Evolutionary conservation across 2,329 filamentous ascomycete species (phyloP), one percentile per base, ranked within the genome.

Genomic region (Shiraia bambusicola): DNA sequence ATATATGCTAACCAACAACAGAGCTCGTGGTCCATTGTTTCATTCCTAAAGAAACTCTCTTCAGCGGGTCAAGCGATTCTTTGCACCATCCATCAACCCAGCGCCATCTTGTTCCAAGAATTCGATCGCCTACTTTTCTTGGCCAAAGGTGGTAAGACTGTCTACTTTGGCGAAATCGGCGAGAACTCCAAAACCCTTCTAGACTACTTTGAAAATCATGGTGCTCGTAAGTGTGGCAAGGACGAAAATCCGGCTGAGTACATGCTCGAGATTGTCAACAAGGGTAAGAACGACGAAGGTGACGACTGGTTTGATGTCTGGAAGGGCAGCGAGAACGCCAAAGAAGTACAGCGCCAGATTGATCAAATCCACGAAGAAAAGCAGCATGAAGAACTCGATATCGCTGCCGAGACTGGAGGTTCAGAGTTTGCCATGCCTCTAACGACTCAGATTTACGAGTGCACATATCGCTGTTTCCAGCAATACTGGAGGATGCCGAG

Each of bases 161-260:
- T 74, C 24, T 76, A 74, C 63, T 75, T 74, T 47, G 75, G 75
- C n/a, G 61, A 72, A 22, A 69, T 75, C 9, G 73, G 73, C 34
- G 43, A 71, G 16, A 69, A 72, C 45, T 72, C 71, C 0, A 52
- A 55, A 12, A 69, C 55, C 0, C 61, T 76, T 0, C 54, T 73
- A 2, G 52, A 70, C 29, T 75, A 76, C 63, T 90, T 91, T 44
- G 79, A 84, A 58, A 57, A 66, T 9, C 79, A 86, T 40, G 86
- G 85, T 4, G 83, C 80, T 1, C 72, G 79, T 3, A 67, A 71
- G 32, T 86, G 85, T 43, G 74, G 72, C 7, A 65, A 75, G 2
- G 75, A 81, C 1, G 84, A 85, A 46, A 89, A 89, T 52, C 86
- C 86, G 0, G 86, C 86, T 1, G 86, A 90, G 66, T 89, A 81